Conservation (phyloP, 2,329 filamentous ascomycete genomes). For the Helminthosporium solani region DNA sequence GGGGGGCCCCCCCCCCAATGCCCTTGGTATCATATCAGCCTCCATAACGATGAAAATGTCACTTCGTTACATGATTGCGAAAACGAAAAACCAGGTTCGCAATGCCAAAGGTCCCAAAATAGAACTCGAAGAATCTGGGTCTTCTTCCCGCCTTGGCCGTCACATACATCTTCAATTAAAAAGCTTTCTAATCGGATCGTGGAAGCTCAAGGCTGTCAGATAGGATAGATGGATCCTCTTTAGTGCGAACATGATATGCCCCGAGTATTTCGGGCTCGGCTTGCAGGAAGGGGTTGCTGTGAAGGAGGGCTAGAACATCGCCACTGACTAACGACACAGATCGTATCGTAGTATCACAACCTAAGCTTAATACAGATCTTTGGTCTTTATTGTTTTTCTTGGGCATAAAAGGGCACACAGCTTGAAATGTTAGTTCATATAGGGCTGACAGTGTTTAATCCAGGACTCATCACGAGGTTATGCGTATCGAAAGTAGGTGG, state of each 20-base stretch:
- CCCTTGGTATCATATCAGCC: no score
- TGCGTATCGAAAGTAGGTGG: neutral
- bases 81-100: neutral
- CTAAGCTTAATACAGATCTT: no score
- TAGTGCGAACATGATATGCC: neutral
- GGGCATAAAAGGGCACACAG: no score
- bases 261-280: neutral
- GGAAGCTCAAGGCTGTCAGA: neutral
- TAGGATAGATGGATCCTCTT: neutral
- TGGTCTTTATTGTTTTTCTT: no score
- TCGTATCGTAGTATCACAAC: neutral
- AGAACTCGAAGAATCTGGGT: neutral
- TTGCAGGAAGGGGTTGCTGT: neutral
- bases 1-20: no score
- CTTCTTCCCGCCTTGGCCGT: neutral
- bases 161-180: neutral
- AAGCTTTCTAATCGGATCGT: neutral
- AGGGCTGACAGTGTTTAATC: neutral
- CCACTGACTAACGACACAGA: neutral
- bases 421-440: neutral
- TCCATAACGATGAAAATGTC: no score
- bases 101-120: neutral
- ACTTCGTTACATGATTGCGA: neutral
- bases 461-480: neutral
- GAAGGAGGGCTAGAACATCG: neutral